Conservation (phyloP, 1,139 yeast genomes). For the Yamadazyma songkhlaensis region DNA sequence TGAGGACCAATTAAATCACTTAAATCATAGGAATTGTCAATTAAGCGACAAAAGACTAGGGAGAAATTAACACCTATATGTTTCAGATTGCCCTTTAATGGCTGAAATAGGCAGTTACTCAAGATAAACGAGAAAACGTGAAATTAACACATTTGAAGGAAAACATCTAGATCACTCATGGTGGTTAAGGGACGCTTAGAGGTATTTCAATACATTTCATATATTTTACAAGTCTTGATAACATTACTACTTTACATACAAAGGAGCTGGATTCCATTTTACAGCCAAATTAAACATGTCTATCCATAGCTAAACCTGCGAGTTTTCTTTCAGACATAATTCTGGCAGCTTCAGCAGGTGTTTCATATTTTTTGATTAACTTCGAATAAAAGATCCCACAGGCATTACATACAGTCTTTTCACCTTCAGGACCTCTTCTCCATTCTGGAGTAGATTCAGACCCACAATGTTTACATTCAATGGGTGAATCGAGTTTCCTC, state of each 20-base stretch:
- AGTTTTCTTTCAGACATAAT: conserved; percentile 25
- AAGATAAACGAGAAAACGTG: too few species aligned
- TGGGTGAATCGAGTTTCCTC: conserved; percentile 1
- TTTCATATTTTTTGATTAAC: conserved; percentile 21
- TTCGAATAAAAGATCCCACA: conserved; percentile 44
- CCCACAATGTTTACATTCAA: conserved; percentile 27
- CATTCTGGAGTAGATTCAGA: conserved; percentile 42
- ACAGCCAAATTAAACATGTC: conserved; percentile 10
- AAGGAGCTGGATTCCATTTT: too few species aligned
- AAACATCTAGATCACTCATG: too few species aligned
- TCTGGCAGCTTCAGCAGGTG: conserved; percentile 25
- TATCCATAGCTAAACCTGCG: conserved; percentile 14
- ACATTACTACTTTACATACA: too few species aligned
- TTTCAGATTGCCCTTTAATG: conserved; percentile 11
- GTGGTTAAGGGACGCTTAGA: too few species aligned
- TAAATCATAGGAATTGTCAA: too few species aligned
- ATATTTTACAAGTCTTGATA: too few species aligned
- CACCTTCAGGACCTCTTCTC: conserved; percentile 46
- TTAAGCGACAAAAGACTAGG: too few species aligned
- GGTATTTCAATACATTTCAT: too few species aligned
- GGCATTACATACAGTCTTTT: conserved; percentile 44
- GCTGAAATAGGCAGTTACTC: conserved; percentile 13
- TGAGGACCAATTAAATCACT: too few species aligned
- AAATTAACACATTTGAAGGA: too few species aligned
- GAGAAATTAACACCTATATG: too few species aligned